Percentiles rank a stretch among this genome's conserved stretches.
phyloP scores from a whole-genome alignment of 345 rosid species.

The Cardamine occulta region DNA sequence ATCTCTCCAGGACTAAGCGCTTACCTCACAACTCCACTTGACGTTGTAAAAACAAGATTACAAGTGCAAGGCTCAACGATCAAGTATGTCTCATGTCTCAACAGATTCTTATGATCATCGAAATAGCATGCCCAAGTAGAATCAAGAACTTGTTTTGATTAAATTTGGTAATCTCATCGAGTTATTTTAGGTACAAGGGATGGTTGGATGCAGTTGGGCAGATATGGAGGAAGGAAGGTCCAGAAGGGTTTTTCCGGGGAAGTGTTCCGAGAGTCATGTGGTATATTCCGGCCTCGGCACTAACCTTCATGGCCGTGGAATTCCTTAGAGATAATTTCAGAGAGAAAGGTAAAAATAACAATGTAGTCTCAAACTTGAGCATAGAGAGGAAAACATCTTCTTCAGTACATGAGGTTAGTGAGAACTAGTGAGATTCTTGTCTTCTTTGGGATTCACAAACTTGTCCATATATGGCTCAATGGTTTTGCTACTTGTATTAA shows the following conservation, averaged over 20 bases:
- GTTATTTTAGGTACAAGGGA: conserved; percentile 63
- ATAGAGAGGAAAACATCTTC: conserved; percentile 60
- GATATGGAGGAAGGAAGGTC: conserved; percentile 75
- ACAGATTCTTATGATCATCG: conserved; percentile 10
- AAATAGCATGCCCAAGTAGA: not conserved
- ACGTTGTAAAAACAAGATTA: conserved; percentile 87
- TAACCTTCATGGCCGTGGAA: conserved; percentile 97
- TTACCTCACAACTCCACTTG: conserved; percentile 86
- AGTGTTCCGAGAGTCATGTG: conserved; percentile 91
- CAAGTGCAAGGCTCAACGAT: conserved; percentile 86
- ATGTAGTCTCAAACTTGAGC: conserved; percentile 47
- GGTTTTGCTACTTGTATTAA: conserved; percentile 6
- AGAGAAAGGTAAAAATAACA: conserved; percentile 43
- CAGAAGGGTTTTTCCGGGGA: conserved; percentile 78
- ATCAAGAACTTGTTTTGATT: conserved; percentile 1
- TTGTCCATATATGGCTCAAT: conserved; percentile 35
- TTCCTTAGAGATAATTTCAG: conserved; percentile 78
- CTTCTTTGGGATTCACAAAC: conserved; percentile 16
- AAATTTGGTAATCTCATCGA: not conserved
- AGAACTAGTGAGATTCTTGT: conserved; percentile 31
- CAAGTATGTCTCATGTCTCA: conserved; percentile 51
- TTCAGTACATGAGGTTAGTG: conserved; percentile 51
- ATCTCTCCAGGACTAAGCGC: conserved; percentile 75
- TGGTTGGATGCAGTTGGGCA: conserved; percentile 76
- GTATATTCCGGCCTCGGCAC: conserved; percentile 96